Percentiles rank a stretch among this genome's conserved stretches.
phyloP scores from a whole-genome alignment of 371 early-diverging fungal genomes.

The Rhizopus microsporus region DNA sequence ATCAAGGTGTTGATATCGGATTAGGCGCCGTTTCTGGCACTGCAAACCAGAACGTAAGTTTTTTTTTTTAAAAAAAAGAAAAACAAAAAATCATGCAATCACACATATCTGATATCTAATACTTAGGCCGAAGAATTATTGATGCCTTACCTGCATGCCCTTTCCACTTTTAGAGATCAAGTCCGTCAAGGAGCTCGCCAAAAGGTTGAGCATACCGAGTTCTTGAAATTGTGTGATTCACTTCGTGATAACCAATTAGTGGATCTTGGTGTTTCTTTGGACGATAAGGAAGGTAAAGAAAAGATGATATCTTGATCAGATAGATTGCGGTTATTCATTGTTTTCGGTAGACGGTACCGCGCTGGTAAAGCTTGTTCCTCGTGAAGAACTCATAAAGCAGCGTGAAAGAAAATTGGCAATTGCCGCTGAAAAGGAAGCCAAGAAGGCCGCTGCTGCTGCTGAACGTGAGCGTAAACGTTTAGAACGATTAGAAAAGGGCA shows the following conservation, averaged over 20 bases:
- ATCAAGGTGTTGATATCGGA: constrained; percentile 61
- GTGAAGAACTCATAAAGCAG: constrained; percentile 68
- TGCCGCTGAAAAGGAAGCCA: constrained; percentile 66
- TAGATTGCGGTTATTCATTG: not conserved
- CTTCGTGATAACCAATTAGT: constrained; percentile 87
- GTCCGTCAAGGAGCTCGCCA: constrained; percentile 76
- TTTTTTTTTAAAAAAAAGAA: not conserved
- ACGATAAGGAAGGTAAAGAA: constrained; percentile 79
- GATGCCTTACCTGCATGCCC: constrained; percentile 77
- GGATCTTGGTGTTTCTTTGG: constrained; percentile 86
- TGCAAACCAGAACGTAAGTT: constrained; percentile 37
- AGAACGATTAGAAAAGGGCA: constrained; percentile 79
- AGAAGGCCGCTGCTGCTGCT: constrained; percentile 66
- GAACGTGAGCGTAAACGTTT: constrained; percentile 67
- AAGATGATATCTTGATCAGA: not conserved
- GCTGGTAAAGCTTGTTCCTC: constrained; percentile 86
- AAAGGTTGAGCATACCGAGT: constrained; percentile 54
- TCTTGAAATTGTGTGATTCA: constrained; percentile 80
- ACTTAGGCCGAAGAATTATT: constrained; percentile 63
- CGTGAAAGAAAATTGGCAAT: constrained; percentile 63
- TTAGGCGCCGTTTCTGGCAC: constrained; percentile 40
- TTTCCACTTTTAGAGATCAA: constrained; percentile 88
- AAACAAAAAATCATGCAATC: not conserved
- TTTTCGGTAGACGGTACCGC: constrained; percentile 73
- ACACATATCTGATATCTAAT: not conserved